Evolutionary conservation across 2,329 filamentous ascomycete species (phyloP), one percentile per base, ranked within the genome.

Genomic region (Diaporthe nobilis): DNA sequence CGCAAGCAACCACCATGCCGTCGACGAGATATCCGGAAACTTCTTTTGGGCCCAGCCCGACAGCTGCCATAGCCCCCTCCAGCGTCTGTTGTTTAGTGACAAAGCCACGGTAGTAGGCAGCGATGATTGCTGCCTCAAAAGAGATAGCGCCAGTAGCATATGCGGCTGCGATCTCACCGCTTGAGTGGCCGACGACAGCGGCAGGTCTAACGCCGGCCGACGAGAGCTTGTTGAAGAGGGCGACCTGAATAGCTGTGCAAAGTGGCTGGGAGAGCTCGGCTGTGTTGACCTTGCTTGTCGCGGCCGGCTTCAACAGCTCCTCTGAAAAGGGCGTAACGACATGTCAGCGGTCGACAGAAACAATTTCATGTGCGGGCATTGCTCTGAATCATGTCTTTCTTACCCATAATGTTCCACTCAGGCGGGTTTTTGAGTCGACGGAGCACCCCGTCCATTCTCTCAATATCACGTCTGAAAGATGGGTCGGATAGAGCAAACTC

Each of bases 131-230:
- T 15, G 44, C 57, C 9, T 49, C 42, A 6, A 20, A 20, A 7
- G 73, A 61, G 31, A 77, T 20, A 4, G 60, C 61, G 8, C 73
- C 73, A 0, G 75, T 34, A 1, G 75, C 67, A 42, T 77, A 75
- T 1, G 75, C 75, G 0, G 73, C 75, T 5, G 73, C 75, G 1
- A 77, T 72, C 60, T 77, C 75, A 2, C 75, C 75, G n/a, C 75
- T 25, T 74, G 73, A 34, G 63, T 85, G 83, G 1, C 83, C 83
- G 4, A 85, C 79, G 1, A 82, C 82, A 3, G 78, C 78, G 1
- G 74, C 58, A 10, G 81, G 80, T 1, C 65, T 51, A 17, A 85
- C 71, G 1, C 80, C 80, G 15, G 79, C 79, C 2, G 28, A 20
- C 3, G 17, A 51, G 0, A 84, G 77, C 2, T 81, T 73, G 10